Percentiles rank a stretch among this genome's conserved stretches.
Evolutionary conservation across 2,329 filamentous ascomycete genomes (phyloP).

Genomic region (Clarireedia paspali): DNA sequence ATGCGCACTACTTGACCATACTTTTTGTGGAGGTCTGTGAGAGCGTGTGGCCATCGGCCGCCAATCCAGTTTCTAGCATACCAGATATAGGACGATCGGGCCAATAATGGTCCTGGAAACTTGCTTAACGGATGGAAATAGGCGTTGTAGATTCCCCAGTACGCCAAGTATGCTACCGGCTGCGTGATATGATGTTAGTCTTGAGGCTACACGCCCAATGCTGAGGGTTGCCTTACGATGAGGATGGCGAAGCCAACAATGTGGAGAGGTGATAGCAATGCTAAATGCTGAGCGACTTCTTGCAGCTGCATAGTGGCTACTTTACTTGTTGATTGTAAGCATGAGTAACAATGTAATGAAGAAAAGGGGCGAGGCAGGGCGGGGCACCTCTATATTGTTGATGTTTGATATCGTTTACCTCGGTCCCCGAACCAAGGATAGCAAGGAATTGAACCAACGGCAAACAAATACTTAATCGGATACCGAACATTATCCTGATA

Average conservation of each 20-base stretch:
- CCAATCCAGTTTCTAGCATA: conserved; percentile 5
- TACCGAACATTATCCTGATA: too few relatives aligned
- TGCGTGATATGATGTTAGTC: background rate
- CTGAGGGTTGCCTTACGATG: background rate
- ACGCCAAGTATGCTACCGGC: background rate
- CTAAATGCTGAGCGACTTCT: too few relatives aligned
- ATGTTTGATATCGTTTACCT: too few relatives aligned
- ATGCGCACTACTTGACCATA: conserved; percentile 1
- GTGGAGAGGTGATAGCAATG: too few relatives aligned
- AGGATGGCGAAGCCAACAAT: background rate
- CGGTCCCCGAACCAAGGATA: too few relatives aligned
- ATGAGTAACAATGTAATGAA: too few relatives aligned
- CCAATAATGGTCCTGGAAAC: conserved; percentile 2
- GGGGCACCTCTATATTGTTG: too few relatives aligned
- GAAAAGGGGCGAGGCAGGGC: too few relatives aligned
- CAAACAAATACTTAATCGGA: too few relatives aligned
- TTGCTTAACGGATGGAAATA: conserved; percentile 8
- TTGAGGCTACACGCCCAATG: background rate
- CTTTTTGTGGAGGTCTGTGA: background rate
- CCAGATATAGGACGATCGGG: conserved; percentile 3
- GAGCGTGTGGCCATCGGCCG: background rate
- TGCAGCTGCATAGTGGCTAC: too few relatives aligned
- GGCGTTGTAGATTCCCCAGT: conserved; percentile 3
- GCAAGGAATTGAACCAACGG: too few relatives aligned
- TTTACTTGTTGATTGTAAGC: too few relatives aligned